Percentiles rank a stretch among this genome's conserved stretches.
These are phyloP conservation scores for Penicillium bialowiezense DNA, from an alignment of 495 filamentous ascomycete genomes.

Conservation along the genomic window DNA sequence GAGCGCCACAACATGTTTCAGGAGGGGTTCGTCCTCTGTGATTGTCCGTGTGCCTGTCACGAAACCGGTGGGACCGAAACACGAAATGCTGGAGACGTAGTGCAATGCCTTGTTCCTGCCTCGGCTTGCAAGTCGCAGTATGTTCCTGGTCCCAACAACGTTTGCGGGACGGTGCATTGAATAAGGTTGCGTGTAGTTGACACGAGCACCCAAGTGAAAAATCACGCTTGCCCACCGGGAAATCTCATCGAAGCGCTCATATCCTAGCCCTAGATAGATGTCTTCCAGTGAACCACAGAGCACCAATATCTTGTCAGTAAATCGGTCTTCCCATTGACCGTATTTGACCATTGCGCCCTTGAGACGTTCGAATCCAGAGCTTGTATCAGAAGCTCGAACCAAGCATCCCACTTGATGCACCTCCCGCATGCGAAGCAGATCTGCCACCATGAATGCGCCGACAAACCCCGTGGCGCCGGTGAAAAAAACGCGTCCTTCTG, in stretches of 20 bases:
- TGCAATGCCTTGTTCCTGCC: constrained; percentile 13
- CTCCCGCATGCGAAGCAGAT: constrained; percentile 5
- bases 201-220: constrained; percentile 16
- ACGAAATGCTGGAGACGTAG: constrained; percentile 17
- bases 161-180: constrained; percentile 16
- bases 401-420: constrained; percentile 5
- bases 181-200: constrained; percentile 23
- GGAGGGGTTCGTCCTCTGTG: constrained; percentile 8
- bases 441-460: constrained; percentile 45
- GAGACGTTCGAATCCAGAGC: not conserved
- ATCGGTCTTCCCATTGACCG: constrained; percentile 7
- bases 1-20: constrained; percentile 9
- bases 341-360: constrained; percentile 6
- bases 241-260: constrained; percentile 9
- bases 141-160: constrained; percentile 14
- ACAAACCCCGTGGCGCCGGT: constrained; percentile 78
- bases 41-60: constrained; percentile 6
- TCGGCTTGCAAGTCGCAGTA: constrained; percentile 3
- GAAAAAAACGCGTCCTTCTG: constrained; percentile 53
- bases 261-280: not conserved
- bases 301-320: constrained; percentile 7
- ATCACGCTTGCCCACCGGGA: constrained; percentile 19
- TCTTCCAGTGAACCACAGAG: constrained; percentile 9
- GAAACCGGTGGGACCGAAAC: constrained; percentile 16
- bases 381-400: not conserved